These are phyloP conservation scores for Skeletonema tropicum DNA, from an alignment of 108 stramenopile genomes.

Conservation along the genomic window DNA sequence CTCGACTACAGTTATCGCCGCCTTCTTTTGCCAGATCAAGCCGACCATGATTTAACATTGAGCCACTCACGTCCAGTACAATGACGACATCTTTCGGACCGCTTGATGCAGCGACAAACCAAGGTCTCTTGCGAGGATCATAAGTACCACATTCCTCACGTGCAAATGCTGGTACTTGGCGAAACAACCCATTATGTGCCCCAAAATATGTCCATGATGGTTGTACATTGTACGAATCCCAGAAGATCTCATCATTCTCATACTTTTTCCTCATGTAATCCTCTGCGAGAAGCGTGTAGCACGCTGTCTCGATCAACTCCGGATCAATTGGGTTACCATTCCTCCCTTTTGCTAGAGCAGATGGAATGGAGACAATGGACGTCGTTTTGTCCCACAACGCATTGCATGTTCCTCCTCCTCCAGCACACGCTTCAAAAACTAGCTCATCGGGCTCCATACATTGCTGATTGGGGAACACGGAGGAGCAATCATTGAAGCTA, in stretches of 20 bases:
- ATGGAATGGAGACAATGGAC: conserved; percentile 9
- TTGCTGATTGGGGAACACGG: conserved; percentile 19
- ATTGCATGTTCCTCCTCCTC: conserved; percentile 1
- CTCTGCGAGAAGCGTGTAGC: too few relatives aligned
- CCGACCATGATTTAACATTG: conserved; percentile 45
- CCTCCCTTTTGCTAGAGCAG: not conserved
- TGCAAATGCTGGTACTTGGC: conserved; percentile 38
- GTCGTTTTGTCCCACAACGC: conserved; percentile 19
- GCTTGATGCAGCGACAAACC: conserved; percentile 69
- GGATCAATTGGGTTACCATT: not conserved
- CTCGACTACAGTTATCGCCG: conserved; percentile 49
- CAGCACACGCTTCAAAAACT: not conserved
- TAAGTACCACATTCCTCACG: conserved; percentile 25
- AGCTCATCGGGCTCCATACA: conserved; percentile 11
- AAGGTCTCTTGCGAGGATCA: conserved; percentile 52
- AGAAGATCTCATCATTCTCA: too few relatives aligned
- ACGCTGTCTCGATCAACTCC: conserved; percentile 21
- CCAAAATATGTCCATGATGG: too few relatives aligned
- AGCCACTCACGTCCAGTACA: conserved; percentile 56
- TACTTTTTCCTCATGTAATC: too few relatives aligned
- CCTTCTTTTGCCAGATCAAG: conserved; percentile 44
- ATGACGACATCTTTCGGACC: too few relatives aligned
- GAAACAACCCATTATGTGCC: too few relatives aligned
- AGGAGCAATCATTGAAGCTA: conserved; percentile 10
- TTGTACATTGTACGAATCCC: too few relatives aligned